Conservation (phyloP, 306 rosid species). For the Inga laurina region DNA sequence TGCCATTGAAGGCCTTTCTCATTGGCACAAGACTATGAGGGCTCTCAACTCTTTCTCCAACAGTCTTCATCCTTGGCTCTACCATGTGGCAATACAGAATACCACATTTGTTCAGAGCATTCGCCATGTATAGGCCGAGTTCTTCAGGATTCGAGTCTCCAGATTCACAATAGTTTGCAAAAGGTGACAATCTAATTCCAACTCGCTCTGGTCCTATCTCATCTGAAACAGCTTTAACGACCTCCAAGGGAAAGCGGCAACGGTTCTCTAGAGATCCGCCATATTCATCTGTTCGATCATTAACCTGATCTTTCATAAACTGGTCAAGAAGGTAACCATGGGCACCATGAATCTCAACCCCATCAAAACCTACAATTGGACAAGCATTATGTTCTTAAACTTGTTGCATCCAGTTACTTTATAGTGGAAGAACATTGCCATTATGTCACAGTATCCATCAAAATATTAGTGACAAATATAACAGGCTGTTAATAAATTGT, state of each 20-base stretch:
- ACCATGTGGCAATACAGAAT: constrained; percentile 64
- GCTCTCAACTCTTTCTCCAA: constrained; percentile 18
- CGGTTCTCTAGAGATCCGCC: constrained; percentile 77
- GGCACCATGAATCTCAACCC: constrained; percentile 76
- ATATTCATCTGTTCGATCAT: constrained; percentile 64
- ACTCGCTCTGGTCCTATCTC: constrained; percentile 67
- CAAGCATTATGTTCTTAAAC: neutral
- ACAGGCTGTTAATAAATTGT: no score
- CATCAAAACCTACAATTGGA: constrained; percentile 63
- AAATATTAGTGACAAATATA: no score
- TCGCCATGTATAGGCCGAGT: constrained; percentile 51
- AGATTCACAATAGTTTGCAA: constrained; percentile 40
- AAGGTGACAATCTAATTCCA: constrained; percentile 72
- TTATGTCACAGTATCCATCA: no score
- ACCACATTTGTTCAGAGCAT: constrained; percentile 48
- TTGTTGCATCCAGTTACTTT: neutral
- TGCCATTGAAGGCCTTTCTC: constrained; percentile 66
- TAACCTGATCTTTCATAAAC: constrained; percentile 62
- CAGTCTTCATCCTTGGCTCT: constrained; percentile 56
- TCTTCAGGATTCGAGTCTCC: constrained; percentile 59
- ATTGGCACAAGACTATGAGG: constrained; percentile 48
- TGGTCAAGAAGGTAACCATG: constrained; percentile 71
- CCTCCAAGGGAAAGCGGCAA: constrained; percentile 53
- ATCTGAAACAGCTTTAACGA: constrained; percentile 52
- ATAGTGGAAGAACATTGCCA: no score